These are phyloP conservation scores for Aspergillus fischeri DNA, from an alignment of 2,329 filamentous ascomycete genomes.

Conservation along the genomic window DNA sequence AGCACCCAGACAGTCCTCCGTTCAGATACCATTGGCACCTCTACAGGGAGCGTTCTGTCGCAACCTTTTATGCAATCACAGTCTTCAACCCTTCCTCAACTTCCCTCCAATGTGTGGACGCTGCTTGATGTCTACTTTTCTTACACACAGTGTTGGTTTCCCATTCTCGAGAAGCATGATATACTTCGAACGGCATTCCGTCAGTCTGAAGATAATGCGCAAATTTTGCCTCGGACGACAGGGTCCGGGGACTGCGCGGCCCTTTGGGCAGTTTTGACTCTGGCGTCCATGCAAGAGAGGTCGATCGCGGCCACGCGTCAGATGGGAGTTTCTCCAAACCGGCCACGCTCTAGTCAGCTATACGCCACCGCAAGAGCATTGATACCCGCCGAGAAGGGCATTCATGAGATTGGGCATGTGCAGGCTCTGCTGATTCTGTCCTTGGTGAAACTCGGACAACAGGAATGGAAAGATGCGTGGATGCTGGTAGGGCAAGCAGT, in stretches of 20 bases:
- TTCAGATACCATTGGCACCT: slow-evolving; percentile 2
- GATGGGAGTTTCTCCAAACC: slow-evolving; percentile 11
- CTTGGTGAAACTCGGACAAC: slow-evolving; percentile 59
- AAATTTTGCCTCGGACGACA: slow-evolving; percentile 24
- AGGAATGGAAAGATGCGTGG: slow-evolving; percentile 58
- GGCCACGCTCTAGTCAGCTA: slow-evolving; percentile 34
- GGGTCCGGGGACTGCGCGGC: slow-evolving; percentile 50
- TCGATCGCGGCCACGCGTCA: slow-evolving; percentile 25
- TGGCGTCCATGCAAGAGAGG: slow-evolving; percentile 54
- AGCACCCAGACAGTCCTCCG: slow-evolving; percentile 20
- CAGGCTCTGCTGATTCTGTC: slow-evolving; percentile 57
- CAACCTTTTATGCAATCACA: not conserved
- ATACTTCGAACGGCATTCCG: slow-evolving; percentile 51
- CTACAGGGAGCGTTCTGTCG: not conserved
- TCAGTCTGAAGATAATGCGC: slow-evolving; percentile 26
- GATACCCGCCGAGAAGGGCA: slow-evolving; percentile 48
- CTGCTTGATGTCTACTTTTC: slow-evolving; percentile 70
- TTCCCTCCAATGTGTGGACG: slow-evolving; percentile 47
- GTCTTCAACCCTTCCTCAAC: slow-evolving; percentile 39
- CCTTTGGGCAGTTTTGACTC: slow-evolving; percentile 57
- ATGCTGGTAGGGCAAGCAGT: slow-evolving; percentile 62
- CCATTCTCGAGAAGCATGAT: slow-evolving; percentile 64
- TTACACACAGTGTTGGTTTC: slow-evolving; percentile 73
- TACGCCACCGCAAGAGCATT: slow-evolving; percentile 39
- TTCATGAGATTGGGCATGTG: slow-evolving; percentile 49